Percentiles rank a stretch among this genome's conserved stretches.
Conservation (phyloP, 768 basidiomycete species). For the Amylocystis lapponica region DNA sequence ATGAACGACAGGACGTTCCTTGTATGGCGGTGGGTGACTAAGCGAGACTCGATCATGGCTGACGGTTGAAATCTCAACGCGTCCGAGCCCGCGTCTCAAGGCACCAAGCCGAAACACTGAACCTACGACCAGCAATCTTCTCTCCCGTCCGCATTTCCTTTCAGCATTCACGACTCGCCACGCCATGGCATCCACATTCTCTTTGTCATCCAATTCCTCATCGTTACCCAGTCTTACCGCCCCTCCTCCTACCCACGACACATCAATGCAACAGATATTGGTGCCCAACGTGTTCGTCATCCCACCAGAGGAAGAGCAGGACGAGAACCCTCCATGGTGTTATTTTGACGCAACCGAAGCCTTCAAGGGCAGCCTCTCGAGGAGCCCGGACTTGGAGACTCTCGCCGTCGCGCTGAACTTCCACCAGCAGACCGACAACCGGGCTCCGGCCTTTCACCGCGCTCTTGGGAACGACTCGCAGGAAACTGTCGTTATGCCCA, state of each 20-base stretch:
- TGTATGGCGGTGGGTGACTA: too few relatives aligned
- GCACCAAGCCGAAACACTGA: neutral
- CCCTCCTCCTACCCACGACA: constrained; percentile 24
- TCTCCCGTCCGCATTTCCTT: neutral
- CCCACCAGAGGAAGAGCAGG: constrained; percentile 33
- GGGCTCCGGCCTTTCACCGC: constrained; percentile 25
- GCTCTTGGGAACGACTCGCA: constrained; percentile 17
- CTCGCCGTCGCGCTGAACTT: constrained; percentile 22
- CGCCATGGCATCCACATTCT: constrained; percentile 21
- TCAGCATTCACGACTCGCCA: constrained; percentile 4
- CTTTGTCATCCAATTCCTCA: constrained; percentile 16
- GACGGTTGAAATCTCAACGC: constrained; percentile 1
- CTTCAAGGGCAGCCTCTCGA: constrained; percentile 12
- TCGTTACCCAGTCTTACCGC: constrained; percentile 9
- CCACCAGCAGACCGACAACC: constrained; percentile 26
- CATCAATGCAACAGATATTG: constrained; percentile 15
- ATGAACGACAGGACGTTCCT: too few relatives aligned
- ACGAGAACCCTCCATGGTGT: constrained; percentile 27
- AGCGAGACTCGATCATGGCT: constrained; percentile 6
- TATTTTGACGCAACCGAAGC: constrained; percentile 28
- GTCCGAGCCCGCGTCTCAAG: neutral
- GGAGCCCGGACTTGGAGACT: constrained; percentile 25
- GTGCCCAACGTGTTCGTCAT: constrained; percentile 31
- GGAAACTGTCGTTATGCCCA: constrained; percentile 25
- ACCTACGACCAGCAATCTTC: neutral